Evolutionary conservation across 2,329 filamentous ascomycete species (phyloP).

Genomic region (Fusarium coffeatum): DNA sequence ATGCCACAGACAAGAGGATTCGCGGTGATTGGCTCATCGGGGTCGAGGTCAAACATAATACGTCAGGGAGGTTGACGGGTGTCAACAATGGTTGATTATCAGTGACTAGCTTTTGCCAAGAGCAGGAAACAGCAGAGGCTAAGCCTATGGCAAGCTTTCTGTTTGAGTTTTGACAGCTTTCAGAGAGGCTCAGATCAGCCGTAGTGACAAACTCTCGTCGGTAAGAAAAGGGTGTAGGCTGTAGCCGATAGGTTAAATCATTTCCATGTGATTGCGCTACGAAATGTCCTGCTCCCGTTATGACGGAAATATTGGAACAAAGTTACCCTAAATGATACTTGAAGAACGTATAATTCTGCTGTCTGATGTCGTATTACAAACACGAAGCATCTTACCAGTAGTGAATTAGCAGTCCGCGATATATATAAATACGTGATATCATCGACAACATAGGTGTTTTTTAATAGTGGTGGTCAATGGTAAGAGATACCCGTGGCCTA

Average conservation of each 20-base stretch:
- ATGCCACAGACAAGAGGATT: slow-evolving; percentile 12
- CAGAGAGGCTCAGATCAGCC: background rate
- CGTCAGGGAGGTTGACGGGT: slow-evolving; percentile 28
- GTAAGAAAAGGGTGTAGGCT: background rate
- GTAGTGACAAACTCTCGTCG: slow-evolving; percentile 2
- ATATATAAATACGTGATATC: too few relatives aligned
- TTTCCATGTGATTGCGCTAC: slow-evolving; percentile 35
- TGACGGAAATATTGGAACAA: background rate
- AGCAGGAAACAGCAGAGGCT: slow-evolving; percentile 3
- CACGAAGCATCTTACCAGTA: background rate
- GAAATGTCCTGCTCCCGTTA: background rate
- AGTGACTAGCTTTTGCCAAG: slow-evolving; percentile 11
- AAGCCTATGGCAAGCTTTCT: background rate
- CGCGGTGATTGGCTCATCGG: slow-evolving; percentile 21
- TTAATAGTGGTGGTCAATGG: background rate
- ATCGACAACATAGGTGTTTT: background rate
- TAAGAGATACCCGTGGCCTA: background rate
- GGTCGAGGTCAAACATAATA: slow-evolving; percentile 33
- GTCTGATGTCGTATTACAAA: background rate
- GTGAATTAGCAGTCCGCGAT: too few relatives aligned
- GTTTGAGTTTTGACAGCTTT: slow-evolving; percentile 11
- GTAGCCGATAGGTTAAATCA: slow-evolving; percentile 11
- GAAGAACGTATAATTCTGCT: background rate
- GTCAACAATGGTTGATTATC: slow-evolving; percentile 7
- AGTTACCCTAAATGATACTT: background rate